A percentile compares a stretch with the other conserved stretches of the same genome.
These are phyloP conservation scores for Cyberlindnera maritima DNA, from an alignment of 805 yeast genomes.

Conservation along the genomic window DNA sequence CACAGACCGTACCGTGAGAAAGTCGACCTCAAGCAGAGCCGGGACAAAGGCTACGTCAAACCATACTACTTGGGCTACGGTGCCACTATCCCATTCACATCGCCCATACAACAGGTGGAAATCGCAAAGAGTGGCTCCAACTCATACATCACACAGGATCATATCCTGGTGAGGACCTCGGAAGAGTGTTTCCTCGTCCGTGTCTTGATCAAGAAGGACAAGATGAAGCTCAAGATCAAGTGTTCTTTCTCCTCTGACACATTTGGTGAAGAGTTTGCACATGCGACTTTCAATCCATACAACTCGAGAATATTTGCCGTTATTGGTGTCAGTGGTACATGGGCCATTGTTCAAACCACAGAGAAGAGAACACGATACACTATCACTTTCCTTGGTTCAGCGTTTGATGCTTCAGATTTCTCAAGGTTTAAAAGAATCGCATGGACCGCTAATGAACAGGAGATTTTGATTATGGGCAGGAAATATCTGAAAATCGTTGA, in stretches of 20 bases:
- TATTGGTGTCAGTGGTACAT: conserved; percentile 51
- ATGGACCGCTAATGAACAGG: conserved; percentile 39
- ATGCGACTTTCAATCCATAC: conserved; percentile 44
- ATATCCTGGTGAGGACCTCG: conserved; percentile 38
- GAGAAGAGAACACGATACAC: neutral
- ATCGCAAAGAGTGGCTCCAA: conserved; percentile 28
- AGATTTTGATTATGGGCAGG: conserved; percentile 40
- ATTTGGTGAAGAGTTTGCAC: conserved; percentile 40
- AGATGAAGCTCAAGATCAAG: conserved; percentile 8
- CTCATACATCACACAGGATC: conserved; percentile 26
- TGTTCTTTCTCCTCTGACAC: conserved; percentile 14
- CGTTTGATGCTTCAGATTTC: conserved; percentile 44
- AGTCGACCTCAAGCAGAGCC: neutral
- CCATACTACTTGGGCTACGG: conserved; percentile 17
- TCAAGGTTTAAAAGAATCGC: conserved; percentile 52
- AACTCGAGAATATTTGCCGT: conserved; percentile 37
- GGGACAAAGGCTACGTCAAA: neutral
- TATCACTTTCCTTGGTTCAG: conserved; percentile 11
- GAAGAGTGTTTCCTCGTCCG: conserved; percentile 33
- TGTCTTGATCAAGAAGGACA: conserved; percentile 14
- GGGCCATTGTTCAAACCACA: conserved; percentile 37
- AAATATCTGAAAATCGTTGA: conserved; percentile 38
- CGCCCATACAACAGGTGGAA: conserved; percentile 41
- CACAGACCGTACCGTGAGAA: neutral
- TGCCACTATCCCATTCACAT: conserved; percentile 28